These are phyloP conservation scores for Crithidia brevicula DNA, from an alignment of 208 protist species.

Conservation along the genomic window DNA sequence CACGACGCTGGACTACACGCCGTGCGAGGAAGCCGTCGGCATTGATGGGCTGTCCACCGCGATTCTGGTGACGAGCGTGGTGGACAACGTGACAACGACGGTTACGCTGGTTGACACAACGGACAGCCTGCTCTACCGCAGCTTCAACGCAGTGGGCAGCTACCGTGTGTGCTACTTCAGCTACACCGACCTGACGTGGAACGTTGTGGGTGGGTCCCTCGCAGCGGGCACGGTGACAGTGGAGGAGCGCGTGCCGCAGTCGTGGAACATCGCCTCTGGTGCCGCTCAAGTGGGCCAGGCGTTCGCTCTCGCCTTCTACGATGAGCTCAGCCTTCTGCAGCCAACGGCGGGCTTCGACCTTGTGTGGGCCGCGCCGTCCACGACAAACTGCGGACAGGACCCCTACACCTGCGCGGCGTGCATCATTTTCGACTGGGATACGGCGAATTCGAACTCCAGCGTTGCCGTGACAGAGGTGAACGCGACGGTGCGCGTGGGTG, in stretches of 20 bases:
- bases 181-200: conserved; percentile 61
- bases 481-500: conserved; percentile 45
- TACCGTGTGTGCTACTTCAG: conserved; percentile 90
- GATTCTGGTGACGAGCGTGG: conserved; percentile 46
- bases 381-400: conserved; percentile 58
- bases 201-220: conserved; percentile 70
- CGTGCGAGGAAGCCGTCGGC: conserved; percentile 55
- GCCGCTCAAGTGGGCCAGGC: conserved; percentile 42
- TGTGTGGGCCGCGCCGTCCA: conserved; percentile 68
- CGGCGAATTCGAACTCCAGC: conserved; percentile 32
- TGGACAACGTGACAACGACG: conserved; percentile 42
- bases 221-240: conserved; percentile 52
- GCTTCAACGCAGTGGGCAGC: conserved; percentile 65
- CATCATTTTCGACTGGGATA: conserved; percentile 61
- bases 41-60: conserved; percentile 41
- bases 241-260: conserved; percentile 44
- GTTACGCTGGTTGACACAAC: conserved; percentile 69
- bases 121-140: conserved; percentile 74
- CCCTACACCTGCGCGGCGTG: conserved; percentile 55
- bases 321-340: conserved; percentile 44
- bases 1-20: conserved; percentile 26
- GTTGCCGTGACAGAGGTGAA: conserved; percentile 44
- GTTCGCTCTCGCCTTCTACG: conserved; percentile 67
- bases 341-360: conserved; percentile 42
- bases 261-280: conserved; percentile 40